Evolutionary conservation across 208 protist genomes (phyloP).

Genomic region (Strigomonas oncopelti): DNA sequence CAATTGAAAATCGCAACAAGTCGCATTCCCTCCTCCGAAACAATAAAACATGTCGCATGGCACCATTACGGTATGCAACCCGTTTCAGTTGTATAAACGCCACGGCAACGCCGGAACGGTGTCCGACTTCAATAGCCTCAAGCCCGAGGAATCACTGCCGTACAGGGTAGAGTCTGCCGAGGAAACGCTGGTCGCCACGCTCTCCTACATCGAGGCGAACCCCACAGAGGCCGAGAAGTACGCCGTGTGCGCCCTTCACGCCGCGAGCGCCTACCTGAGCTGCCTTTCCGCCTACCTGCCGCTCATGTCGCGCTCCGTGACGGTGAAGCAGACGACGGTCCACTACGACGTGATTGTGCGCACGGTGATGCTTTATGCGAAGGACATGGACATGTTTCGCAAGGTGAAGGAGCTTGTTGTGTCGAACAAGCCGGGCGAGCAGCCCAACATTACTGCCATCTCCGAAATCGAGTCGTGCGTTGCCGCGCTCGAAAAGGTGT

Average conservation of each 20-base stretch:
- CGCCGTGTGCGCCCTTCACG: conserved; percentile 52
- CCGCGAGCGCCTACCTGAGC: conserved; percentile 48
- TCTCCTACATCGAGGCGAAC: conserved; percentile 43
- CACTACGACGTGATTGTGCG: conserved; percentile 50
- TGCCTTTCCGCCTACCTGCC: conserved; percentile 57
- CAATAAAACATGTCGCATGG: neutral
- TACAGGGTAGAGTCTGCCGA: conserved; percentile 71
- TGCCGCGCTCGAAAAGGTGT: conserved; percentile 34
- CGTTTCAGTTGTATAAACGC: conserved; percentile 75
- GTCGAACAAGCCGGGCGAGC: conserved; percentile 15
- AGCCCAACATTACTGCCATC: conserved; percentile 16
- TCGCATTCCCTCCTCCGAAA: no score
- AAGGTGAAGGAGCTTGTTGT: conserved; percentile 33
- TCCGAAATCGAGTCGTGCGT: conserved; percentile 41
- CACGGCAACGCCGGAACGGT: conserved; percentile 28
- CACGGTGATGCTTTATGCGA: conserved; percentile 39
- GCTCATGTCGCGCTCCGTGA: conserved; percentile 40
- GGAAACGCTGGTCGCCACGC: conserved; percentile 51
- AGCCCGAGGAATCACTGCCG: conserved; percentile 50
- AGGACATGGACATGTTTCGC: conserved; percentile 7
- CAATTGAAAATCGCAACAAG: no score
- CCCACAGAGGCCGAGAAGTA: conserved; percentile 28
- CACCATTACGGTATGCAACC: conserved; percentile 65
- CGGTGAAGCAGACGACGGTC: conserved; percentile 29
- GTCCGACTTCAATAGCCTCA: conserved; percentile 52